Percentiles rank a stretch among this genome's conserved stretches.
Conservation (phyloP, 1,139 yeast species). For the Starmera stellimalicola region DNA sequence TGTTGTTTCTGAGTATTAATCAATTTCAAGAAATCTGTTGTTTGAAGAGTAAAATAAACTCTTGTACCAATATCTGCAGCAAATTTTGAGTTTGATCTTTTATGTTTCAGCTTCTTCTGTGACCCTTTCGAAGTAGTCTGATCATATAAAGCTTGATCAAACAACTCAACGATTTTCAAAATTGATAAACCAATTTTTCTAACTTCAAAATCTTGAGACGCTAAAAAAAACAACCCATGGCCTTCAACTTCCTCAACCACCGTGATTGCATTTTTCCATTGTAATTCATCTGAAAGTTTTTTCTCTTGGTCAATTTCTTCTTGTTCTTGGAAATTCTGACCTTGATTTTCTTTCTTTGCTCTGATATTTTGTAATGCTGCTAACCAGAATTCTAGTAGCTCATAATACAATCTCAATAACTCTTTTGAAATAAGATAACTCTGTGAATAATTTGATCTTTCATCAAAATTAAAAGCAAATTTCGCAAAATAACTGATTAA, state of each 20-base stretch:
- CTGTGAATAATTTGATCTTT: conserved; percentile 45
- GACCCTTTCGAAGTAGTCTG: conserved; percentile 23
- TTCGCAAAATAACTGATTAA: conserved; percentile 70
- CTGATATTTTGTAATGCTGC: conserved; percentile 39
- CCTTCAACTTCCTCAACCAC: conserved; percentile 94
- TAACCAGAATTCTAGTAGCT: conserved; percentile 74
- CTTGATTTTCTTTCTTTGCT: conserved; percentile 16
- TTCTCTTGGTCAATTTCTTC: conserved; percentile 21
- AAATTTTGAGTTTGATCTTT: conserved; percentile 57
- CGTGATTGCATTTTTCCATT: conserved; percentile 70
- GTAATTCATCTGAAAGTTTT: conserved; percentile 56
- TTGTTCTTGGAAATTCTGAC: conserved; percentile 19
- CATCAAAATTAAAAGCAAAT: conserved; percentile 73
- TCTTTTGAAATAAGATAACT: conserved; percentile 46
- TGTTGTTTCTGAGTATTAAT: conserved; percentile 45
- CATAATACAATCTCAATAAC: conserved; percentile 64
- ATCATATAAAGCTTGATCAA: conserved; percentile 72
- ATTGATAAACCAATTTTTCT: conserved; percentile 71
- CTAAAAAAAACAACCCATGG: conserved; percentile 82
- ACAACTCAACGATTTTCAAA: conserved; percentile 65
- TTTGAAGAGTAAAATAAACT: conserved; percentile 67
- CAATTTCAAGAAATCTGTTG: conserved; percentile 57
- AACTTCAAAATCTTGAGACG: conserved; percentile 75
- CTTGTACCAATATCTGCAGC: conserved; percentile 77
- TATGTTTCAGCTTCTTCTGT: conserved; percentile 26